Base-by-base conservation (phyloP, 2,329 filamentous ascomycete species). In the Aspergillus pseudoterreus region DNA sequence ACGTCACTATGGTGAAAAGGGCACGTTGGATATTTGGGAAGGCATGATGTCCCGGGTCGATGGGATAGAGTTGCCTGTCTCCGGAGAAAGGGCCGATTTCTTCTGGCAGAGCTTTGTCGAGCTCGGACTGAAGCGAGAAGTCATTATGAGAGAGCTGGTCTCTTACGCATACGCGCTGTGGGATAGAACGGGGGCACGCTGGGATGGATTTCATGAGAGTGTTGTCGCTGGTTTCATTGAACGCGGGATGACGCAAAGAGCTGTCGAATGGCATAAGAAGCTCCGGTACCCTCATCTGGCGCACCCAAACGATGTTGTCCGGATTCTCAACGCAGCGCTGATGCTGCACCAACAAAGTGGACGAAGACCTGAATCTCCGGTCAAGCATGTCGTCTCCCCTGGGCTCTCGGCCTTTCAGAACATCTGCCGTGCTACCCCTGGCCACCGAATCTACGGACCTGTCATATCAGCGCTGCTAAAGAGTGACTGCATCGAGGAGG, bases 91-190 rank as follows among this genome's bases (percentile, higher is more conserved):
- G 38, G 74, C 72, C 22, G 64, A 74, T 52, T 66, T 70, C 49
- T 62, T 76, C n/a, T 76, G 74, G 74, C 55, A 63, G 27, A 69
- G 61, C 49, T 71, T 76, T 47, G 58, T 75, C 43, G 60, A 67
- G 6, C 52, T 70, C 45, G 71, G 69, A 1, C 48, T 73, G 43
- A 64, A 66, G 39, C 59, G 65, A 15, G 62, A 68, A 4, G 33
- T 63, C 14, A 58, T 75, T 4, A 46, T 76, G 24, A 51, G 60
- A 4, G 65, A 71, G 14, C 46, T 75, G 14, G 42, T 63, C 27
- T 47, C 57, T 19, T 73, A 76, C 52, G 68, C 72, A 10, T 72
- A 71, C 27, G 58, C 71, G 2, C 50, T 81, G 11, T 69, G 72
- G 52, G 57, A 66, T 10, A 59, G 58, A 12, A 73, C 70, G 12